Conservation (phyloP, 1,139 yeast genomes). For the Yamadazyma siamensis region DNA sequence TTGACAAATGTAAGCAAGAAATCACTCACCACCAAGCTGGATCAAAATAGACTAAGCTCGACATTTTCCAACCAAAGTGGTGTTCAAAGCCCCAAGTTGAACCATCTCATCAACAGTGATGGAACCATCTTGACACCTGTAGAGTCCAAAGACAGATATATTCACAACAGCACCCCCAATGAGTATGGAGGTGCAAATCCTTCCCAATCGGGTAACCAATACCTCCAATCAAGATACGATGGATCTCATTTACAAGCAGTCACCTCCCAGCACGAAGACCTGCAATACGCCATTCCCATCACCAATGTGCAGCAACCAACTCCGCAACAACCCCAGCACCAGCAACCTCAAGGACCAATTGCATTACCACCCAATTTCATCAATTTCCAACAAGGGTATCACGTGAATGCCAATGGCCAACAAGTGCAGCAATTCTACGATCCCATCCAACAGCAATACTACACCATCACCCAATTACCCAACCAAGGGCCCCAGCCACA, state of each 20-base stretch:
- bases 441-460: constrained; percentile 46
- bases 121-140: constrained; percentile 47
- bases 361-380: constrained; percentile 18
- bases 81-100: constrained; percentile 30
- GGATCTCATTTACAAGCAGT: too few relatives aligned
- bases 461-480: constrained; percentile 36
- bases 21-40: constrained; percentile 11
- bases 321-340: constrained; percentile 9
- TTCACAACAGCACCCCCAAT: constrained; percentile 1
- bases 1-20: constrained; percentile 17
- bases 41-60: constrained; percentile 5
- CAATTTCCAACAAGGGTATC: constrained; percentile 20
- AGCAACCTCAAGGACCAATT: constrained; percentile 7
- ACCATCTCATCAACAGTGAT: constrained; percentile 47
- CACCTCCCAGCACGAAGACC: constrained; percentile 5
- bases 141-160: constrained; percentile 22
- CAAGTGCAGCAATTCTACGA: constrained; percentile 45
- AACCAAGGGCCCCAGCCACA: constrained; percentile 32
- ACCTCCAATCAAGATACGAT: too few relatives aligned
- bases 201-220: too few relatives aligned
- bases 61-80: constrained; percentile 8
- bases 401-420: constrained; percentile 17
- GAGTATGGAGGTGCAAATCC: constrained; percentile 1
- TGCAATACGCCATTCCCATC: too few relatives aligned
- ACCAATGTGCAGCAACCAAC: constrained; percentile 10